Evolutionary conservation across 2,329 filamentous ascomycete genomes (phyloP), one percentile per base, ranked within the genome.

Genomic region (Talaromyces sp.): DNA sequence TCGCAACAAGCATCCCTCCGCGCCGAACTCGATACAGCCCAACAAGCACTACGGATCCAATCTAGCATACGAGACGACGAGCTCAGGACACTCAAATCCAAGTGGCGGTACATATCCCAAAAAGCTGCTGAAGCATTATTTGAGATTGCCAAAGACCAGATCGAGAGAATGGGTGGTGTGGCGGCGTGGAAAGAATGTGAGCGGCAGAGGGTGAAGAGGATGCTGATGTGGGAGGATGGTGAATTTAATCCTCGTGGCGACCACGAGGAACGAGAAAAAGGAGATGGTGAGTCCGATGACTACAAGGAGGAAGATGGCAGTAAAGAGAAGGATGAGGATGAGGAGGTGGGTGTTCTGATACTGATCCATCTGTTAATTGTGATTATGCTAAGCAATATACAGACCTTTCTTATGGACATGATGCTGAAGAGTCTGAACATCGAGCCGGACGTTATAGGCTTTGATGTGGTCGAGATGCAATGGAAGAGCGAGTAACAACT

Each of bases 41-140:
- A 77, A 52, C 85, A 87, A 69, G 85, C 85, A 4, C 69, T 77
- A 9, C 78, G 79, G 44, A 82, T 87, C 69, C 79, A 82, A 66
- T 68, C 65, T 2, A 75, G 73, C 2, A 68, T 67, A 46, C 74
- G 75, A 61, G 84, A 87, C 70, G 78, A 75, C 1, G 85, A 89
- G 63, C 76, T 91, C 25, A 75, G 82, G 46, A 74, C 71, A 0
- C 69, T 90, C 66, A 82, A 85, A 46, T 72, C 71, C 2, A 88
- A 83, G 71, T 92, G 89, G 89, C 83, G 80, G 54, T 73, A 70
- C 0, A 84, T 85, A 18, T 84, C 83, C 64, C 81, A 87, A 65
- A 76, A 81, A 57, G 88, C 86, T 6, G 88, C 88, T 1, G 88
- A 91, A 67, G 86, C 89, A 69, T 75, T 90, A 11, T 91, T 88